These are phyloP conservation scores for Curvularia lunata DNA, from an alignment of 2,329 filamentous ascomycete genomes.

Conservation along the genomic window DNA sequence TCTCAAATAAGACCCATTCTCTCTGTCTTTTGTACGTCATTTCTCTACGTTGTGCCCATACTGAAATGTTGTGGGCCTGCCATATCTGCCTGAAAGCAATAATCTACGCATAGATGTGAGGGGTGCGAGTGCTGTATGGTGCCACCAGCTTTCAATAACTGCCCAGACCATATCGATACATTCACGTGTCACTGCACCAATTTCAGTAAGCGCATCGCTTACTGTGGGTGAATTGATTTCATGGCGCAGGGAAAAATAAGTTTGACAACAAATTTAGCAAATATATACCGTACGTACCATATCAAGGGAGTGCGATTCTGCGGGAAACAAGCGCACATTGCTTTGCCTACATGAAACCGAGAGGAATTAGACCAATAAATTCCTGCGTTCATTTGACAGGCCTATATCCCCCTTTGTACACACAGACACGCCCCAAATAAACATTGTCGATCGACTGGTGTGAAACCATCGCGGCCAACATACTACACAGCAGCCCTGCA, in stretches of 20 bases:
- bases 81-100: background rate
- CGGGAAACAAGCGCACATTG: background rate
- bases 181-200: constrained; percentile 68
- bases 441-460: too few relatives aligned
- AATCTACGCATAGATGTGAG: background rate
- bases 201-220: constrained; percentile 52
- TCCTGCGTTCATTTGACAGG: background rate
- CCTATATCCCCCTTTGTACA: background rate
- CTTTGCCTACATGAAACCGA: background rate
- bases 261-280: background rate
- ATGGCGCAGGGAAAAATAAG: background rate
- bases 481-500: background rate
- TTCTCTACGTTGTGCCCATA: background rate
- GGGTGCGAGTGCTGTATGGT: background rate
- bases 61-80: background rate
- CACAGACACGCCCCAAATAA: background rate
- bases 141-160: background rate
- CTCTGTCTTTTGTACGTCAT: background rate
- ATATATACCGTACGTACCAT: background rate
- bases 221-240: background rate
- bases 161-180: constrained; percentile 52
- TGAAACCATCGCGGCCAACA: background rate
- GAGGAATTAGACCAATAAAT: background rate
- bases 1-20: background rate
- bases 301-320: background rate